Conservation (phyloP, 2,329 filamentous ascomycete species). For the Ophidiomyces ophidiicola region DNA sequence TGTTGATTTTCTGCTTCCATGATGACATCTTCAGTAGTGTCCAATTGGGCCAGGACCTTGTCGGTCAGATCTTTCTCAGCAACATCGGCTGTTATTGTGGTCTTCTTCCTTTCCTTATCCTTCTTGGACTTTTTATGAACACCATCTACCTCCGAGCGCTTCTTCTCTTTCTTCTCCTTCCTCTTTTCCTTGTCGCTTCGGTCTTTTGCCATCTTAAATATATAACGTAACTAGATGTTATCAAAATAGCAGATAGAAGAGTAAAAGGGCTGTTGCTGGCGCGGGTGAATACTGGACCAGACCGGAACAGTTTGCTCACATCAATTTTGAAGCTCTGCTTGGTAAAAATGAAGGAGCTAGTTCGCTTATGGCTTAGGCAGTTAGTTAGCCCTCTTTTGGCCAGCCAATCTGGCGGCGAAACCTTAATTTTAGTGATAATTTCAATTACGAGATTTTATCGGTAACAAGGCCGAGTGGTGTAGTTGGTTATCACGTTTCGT, state of each 20-base stretch:
- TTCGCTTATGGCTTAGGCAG: background rate
- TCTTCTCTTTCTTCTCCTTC: conserved; percentile 35
- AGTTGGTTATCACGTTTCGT: conserved; percentile 15
- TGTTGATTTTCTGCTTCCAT: conserved; percentile 20
- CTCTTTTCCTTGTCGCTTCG: conserved; percentile 32
- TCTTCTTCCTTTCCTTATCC: conserved; percentile 36
- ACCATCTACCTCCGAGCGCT: conserved; percentile 35
- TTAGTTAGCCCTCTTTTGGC: too few species aligned
- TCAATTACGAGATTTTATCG: too few species aligned
- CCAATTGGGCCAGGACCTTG: conserved; percentile 27
- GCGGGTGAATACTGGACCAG: too few species aligned
- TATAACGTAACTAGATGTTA: too few species aligned
- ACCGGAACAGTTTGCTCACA: too few species aligned
- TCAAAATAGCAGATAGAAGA: too few species aligned
- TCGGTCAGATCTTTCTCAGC: conserved; percentile 31
- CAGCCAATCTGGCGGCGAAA: background rate
- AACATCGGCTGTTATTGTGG: conserved; percentile 28
- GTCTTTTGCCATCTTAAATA: conserved; percentile 34
- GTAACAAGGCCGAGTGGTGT: conserved; percentile 12
- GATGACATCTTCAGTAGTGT: conserved; percentile 17
- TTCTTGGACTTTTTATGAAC: conserved; percentile 38
- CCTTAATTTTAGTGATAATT: background rate
- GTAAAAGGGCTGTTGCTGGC: too few species aligned
- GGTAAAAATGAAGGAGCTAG: conserved; percentile 4
- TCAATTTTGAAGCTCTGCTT: conserved; percentile 8